phyloP scores from a whole-genome alignment of 2,329 filamentous ascomycete genomes.

The Diaporthe australafricana region DNA sequence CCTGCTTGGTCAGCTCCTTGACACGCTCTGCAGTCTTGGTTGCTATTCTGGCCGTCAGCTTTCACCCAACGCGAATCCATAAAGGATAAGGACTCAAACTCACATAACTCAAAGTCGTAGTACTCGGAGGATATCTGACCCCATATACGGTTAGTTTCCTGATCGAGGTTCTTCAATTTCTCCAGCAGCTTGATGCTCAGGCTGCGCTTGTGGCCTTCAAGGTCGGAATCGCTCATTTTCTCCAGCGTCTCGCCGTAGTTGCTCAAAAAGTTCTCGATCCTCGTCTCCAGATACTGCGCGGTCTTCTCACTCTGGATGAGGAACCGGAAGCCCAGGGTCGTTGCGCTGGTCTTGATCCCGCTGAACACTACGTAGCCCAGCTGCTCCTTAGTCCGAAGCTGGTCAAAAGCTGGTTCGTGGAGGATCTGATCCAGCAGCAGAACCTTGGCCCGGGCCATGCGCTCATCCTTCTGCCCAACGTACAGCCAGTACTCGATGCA shows the following conservation, averaged over 20 bases:
- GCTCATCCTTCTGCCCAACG: slow-evolving; percentile 76
- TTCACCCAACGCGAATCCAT: neutral
- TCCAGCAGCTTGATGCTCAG: slow-evolving; percentile 88
- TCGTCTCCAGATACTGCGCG: slow-evolving; percentile 83
- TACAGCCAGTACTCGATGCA: slow-evolving; percentile 84
- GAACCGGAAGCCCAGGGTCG: slow-evolving; percentile 86
- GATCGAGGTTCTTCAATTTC: slow-evolving; percentile 90
- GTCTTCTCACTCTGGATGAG: slow-evolving; percentile 93
- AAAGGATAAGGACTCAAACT: slow-evolving; percentile 46
- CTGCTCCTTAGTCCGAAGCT: slow-evolving; percentile 95
- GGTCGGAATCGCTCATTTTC: slow-evolving; percentile 84
- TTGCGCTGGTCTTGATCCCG: slow-evolving; percentile 76
- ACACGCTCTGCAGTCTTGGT: slow-evolving; percentile 70
- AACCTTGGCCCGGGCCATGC: slow-evolving; percentile 78
- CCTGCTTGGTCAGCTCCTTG: slow-evolving; percentile 78
- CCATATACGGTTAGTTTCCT: slow-evolving; percentile 88
- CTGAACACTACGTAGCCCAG: slow-evolving; percentile 97
- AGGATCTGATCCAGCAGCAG: slow-evolving; percentile 89
- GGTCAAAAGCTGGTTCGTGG: slow-evolving; percentile 93
- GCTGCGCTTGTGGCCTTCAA: slow-evolving; percentile 91
- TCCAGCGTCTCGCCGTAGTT: slow-evolving; percentile 74
- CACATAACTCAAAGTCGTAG: slow-evolving; percentile 90
- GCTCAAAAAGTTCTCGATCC: slow-evolving; percentile 87
- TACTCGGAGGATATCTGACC: slow-evolving; percentile 85
- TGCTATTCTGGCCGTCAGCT: slow-evolving; percentile 18